Evolutionary conservation across 192 early-diverging fungal species (phyloP).

Genomic region (Entrophospora sp.): DNA sequence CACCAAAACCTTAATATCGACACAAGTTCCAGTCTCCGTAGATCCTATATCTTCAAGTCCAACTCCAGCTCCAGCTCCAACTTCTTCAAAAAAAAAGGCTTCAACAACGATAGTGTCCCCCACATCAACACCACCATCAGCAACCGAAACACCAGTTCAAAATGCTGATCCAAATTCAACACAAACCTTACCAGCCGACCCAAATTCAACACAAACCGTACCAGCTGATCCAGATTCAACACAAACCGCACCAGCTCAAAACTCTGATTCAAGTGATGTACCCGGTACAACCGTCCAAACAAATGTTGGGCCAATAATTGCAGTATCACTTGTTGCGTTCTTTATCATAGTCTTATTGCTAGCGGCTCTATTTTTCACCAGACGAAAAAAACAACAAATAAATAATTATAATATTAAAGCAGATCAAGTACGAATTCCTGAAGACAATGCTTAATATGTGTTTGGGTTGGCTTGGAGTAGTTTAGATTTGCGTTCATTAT

Average conservation of each 20-base stretch:
- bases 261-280: neutral
- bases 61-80: no score
- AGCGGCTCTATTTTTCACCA: neutral
- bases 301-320: neutral
- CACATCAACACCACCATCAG: neutral
- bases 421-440: no score
- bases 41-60: no score
- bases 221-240: neutral
- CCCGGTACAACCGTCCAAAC: neutral
- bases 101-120: neutral
- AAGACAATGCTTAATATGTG: no score
- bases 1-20: no score
- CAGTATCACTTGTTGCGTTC: neutral
- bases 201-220: neutral
- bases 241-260: neutral
- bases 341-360: neutral
- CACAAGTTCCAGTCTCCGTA: no score
- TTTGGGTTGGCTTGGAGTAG: no score
- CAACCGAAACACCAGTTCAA: neutral
- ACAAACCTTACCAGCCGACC: neutral
- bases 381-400: neutral
- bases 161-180: neutral
- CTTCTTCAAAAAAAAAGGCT: no score
- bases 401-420: neutral
- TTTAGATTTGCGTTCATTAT: no score